These are phyloP conservation scores for Sapria himalayana DNA, from an alignment of 345 rosid genomes.

Conservation along the genomic window DNA sequence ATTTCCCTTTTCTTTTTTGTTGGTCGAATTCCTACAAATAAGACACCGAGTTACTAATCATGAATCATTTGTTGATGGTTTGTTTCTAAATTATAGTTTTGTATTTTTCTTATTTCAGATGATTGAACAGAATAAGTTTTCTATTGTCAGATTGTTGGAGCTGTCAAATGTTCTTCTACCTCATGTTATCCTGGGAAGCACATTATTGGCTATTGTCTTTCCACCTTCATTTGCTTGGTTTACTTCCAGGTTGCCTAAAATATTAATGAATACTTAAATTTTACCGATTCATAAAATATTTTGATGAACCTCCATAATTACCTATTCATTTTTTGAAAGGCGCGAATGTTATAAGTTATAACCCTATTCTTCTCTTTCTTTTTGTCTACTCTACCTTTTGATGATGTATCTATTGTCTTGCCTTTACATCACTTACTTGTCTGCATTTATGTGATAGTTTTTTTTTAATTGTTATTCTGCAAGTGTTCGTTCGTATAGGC, in stretches of 20 bases:
- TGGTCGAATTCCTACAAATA: too few species aligned
- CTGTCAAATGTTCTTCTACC: conserved; percentile 64
- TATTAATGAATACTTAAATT: conserved; percentile 3
- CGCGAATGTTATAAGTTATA: not conserved
- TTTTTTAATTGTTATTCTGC: too few species aligned
- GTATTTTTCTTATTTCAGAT: conserved; percentile 15
- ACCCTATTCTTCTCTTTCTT: not conserved
- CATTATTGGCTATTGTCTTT: conserved; percentile 65
- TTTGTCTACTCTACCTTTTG: not conserved
- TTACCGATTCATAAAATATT: too few species aligned
- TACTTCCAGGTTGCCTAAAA: conserved; percentile 39
- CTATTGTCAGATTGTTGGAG: conserved; percentile 37
- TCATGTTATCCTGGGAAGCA: conserved; percentile 70
- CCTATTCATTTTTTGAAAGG: not conserved
- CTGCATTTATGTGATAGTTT: too few species aligned
- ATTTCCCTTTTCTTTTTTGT: too few species aligned
- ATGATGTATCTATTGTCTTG: too few species aligned
- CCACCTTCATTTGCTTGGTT: conserved; percentile 97
- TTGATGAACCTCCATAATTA: not conserved
- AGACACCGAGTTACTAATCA: too few species aligned
- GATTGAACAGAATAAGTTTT: conserved; percentile 12
- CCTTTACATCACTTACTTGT: too few species aligned
- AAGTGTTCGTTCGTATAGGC: too few species aligned
- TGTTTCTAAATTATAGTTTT: too few species aligned
- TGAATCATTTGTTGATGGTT: too few species aligned